phyloP scores from a whole-genome alignment of 306 rosid species.

The Ammopiptanthus mongolicus region DNA sequence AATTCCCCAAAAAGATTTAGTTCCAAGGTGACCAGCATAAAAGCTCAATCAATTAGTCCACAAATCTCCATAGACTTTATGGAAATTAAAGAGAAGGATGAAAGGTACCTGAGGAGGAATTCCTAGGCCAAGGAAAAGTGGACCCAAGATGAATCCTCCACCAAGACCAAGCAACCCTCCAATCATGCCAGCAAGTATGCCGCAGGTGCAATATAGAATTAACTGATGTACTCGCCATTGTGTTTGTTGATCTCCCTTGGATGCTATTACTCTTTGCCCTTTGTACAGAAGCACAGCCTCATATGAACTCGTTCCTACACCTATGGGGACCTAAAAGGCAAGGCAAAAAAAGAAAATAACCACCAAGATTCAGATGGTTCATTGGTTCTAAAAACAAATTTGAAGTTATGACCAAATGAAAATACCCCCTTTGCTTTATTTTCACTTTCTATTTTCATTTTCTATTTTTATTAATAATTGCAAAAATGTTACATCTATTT shows the following conservation, averaged over 20 bases:
- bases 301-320: not conserved
- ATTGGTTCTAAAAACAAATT: not conserved
- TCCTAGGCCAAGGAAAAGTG: slow-evolving; percentile 52
- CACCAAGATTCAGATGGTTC: not conserved
- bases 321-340: slow-evolving; percentile 13
- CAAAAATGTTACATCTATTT: too few relatives aligned
- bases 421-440: too few relatives aligned
- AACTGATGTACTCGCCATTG: slow-evolving; percentile 45
- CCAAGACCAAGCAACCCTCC: slow-evolving; percentile 78
- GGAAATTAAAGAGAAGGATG: not conserved
- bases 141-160: slow-evolving; percentile 43
- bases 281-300: slow-evolving; percentile 31
- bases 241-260: slow-evolving; percentile 49
- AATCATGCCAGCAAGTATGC: slow-evolving; percentile 51
- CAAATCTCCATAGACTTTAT: too few relatives aligned
- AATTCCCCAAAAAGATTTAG: not conserved
- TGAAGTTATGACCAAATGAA: not conserved
- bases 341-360: too few relatives aligned
- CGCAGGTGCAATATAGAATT: slow-evolving; percentile 40
- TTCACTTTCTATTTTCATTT: too few relatives aligned
- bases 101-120: slow-evolving; percentile 51
- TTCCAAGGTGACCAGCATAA: not conserved
- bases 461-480: too few relatives aligned
- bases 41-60: too few relatives aligned
- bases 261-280: slow-evolving; percentile 51